Percentiles rank a stretch among this genome's conserved stretches.
These are phyloP conservation scores for Salix exigua DNA, from an alignment of 345 rosid species.

Conservation along the genomic window DNA sequence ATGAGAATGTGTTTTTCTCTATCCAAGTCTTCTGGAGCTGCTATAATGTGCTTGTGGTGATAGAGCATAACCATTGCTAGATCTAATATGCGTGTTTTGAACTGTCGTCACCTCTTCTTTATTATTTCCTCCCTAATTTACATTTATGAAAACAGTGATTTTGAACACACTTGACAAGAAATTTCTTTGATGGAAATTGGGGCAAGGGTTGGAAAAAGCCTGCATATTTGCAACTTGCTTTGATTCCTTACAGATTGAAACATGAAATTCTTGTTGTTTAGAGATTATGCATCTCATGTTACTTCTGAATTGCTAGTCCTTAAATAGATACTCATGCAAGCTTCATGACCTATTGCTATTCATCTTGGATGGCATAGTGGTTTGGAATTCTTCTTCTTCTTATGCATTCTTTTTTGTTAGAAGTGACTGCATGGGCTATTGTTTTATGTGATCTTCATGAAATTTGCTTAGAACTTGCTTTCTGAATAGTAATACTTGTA, in stretches of 20 bases:
- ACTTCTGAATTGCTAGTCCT: not conserved
- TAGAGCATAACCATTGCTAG: too few relatives aligned
- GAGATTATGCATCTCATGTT: not conserved
- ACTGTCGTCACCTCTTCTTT: too few relatives aligned
- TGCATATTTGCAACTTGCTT: not conserved
- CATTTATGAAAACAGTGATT: too few relatives aligned
- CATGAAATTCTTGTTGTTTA: not conserved
- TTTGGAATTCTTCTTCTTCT: not conserved
- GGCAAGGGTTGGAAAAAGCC: not conserved
- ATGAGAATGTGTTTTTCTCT: too few relatives aligned
- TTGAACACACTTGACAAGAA: not conserved
- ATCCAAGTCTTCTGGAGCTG: too few relatives aligned
- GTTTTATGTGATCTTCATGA: not conserved
- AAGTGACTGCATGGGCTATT: not conserved
- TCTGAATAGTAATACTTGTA: not conserved
- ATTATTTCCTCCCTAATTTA: too few relatives aligned
- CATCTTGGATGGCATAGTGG: not conserved
- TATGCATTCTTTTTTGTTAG: not conserved
- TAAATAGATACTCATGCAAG: not conserved
- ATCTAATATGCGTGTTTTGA: too few relatives aligned
- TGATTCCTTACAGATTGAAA: not conserved
- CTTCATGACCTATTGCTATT: not conserved
- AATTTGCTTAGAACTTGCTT: not conserved
- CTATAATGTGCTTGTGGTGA: too few relatives aligned
- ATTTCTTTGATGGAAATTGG: not conserved